Conservation (phyloP, 2,329 filamentous ascomycete species). For the Penicillium verrucosum region DNA sequence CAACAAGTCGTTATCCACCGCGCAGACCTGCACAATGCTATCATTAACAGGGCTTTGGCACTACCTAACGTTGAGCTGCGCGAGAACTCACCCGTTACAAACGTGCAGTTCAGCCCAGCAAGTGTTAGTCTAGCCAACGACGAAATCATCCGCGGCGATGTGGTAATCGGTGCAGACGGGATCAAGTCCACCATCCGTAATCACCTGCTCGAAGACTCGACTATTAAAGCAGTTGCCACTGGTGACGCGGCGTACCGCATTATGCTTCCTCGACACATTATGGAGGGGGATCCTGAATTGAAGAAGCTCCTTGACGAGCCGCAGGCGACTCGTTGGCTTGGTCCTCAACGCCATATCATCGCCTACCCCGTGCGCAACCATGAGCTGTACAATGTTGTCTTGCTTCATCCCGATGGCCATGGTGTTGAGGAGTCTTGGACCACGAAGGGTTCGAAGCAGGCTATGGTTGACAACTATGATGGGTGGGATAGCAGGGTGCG, state of each 20-base stretch:
- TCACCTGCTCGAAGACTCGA: conserved; percentile 36
- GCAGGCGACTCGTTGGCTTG: conserved; percentile 71
- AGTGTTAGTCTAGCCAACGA: conserved; percentile 30
- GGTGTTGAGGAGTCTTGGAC: conserved; percentile 63
- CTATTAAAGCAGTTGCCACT: conserved; percentile 44
- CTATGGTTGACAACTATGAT: conserved; percentile 59
- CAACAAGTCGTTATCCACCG: conserved; percentile 37
- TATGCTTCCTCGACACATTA: conserved; percentile 66
- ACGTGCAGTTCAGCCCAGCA: conserved; percentile 28
- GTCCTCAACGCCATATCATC: conserved; percentile 71
- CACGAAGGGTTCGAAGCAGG: conserved; percentile 58
- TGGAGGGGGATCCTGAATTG: conserved; percentile 65
- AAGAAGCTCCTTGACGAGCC: conserved; percentile 65
- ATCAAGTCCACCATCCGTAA: conserved; percentile 50
- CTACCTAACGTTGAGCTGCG: conserved; percentile 31
- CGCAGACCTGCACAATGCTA: conserved; percentile 35
- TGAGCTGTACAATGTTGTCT: conserved; percentile 63
- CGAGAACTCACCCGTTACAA: conserved; percentile 28
- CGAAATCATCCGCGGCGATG: conserved; percentile 38
- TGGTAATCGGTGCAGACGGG: conserved; percentile 54
- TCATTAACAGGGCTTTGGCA: conserved; percentile 29
- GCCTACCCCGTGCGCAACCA: conserved; percentile 70
- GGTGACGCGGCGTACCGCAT: conserved; percentile 77
- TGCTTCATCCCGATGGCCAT: conserved; percentile 60
- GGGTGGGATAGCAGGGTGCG: conserved; percentile 61